Percentiles rank a stretch among this genome's conserved stretches.
Evolutionary conservation across 305 asterid species (phyloP).

Genomic region (Fraxinus sp.): DNA sequence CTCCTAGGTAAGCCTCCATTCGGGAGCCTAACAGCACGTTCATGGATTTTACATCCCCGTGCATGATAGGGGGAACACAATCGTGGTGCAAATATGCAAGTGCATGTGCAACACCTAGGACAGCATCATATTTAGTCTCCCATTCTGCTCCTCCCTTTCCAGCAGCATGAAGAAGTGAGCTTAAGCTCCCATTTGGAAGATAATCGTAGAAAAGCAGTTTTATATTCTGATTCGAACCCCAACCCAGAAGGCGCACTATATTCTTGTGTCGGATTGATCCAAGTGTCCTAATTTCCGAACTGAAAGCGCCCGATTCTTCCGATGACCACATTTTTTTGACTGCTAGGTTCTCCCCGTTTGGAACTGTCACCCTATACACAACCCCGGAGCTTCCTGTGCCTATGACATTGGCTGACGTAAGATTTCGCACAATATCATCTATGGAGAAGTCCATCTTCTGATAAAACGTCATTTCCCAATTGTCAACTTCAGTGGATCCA

Average conservation of each 20-base stretch:
- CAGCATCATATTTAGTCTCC: slow-evolving; percentile 72
- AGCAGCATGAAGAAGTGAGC: slow-evolving; percentile 88
- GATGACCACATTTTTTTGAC: slow-evolving; percentile 97
- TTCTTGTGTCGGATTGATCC: slow-evolving; percentile 93
- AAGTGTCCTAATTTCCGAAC: slow-evolving; percentile 73
- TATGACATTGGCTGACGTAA: slow-evolving; percentile 75
- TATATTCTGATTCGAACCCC: slow-evolving; percentile 73
- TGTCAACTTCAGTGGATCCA: slow-evolving; percentile 37
- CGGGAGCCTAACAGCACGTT: slow-evolving; percentile 73
- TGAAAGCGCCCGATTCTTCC: slow-evolving; percentile 71
- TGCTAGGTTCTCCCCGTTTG: slow-evolving; percentile 69
- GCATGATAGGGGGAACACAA: slow-evolving; percentile 88
- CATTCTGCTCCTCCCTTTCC: slow-evolving; percentile 85
- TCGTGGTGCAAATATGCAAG: slow-evolving; percentile 89
- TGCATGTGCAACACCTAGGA: slow-evolving; percentile 79
- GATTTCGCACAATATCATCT: slow-evolving; percentile 63
- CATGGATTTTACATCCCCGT: slow-evolving; percentile 98
- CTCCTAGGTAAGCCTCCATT: slow-evolving; percentile 84
- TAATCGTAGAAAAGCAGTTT: slow-evolving; percentile 84
- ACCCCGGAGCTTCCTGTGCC: slow-evolving; percentile 99
- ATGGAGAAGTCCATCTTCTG: slow-evolving; percentile 76
- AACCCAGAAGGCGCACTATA: slow-evolving; percentile 87
- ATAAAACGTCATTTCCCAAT: slow-evolving; percentile 84
- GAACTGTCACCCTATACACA: slow-evolving; percentile 67
- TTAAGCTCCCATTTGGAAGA: slow-evolving; percentile 88